phyloP scores from a whole-genome alignment of 2,329 filamentous ascomycete genomes.

The Cordyceps cateniannulata region DNA sequence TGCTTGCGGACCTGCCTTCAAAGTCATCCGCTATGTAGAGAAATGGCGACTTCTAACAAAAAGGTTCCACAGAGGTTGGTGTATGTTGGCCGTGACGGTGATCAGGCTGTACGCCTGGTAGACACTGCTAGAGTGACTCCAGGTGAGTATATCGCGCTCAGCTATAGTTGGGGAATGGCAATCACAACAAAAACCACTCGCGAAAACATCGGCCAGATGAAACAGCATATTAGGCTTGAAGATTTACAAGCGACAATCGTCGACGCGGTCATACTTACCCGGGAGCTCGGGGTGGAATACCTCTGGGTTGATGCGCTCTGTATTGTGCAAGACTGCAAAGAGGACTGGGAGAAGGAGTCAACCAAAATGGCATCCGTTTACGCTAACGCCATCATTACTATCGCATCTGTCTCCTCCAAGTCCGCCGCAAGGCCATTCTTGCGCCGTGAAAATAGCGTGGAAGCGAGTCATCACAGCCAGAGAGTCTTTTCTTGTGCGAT shows the following conservation, averaged over 20 bases:
- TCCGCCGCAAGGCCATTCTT: constrained; percentile 8
- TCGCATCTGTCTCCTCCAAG: constrained; percentile 14
- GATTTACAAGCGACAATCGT: constrained; percentile 18
- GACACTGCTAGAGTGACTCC: not conserved
- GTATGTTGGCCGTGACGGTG: not conserved
- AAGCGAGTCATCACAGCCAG: not conserved
- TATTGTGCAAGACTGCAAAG: constrained; percentile 22
- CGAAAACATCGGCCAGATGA: not conserved
- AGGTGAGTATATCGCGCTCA: not conserved
- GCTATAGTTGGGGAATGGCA: not conserved
- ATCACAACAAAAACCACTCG: not conserved
- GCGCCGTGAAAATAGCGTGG: not conserved
- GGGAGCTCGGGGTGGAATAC: constrained; percentile 19
- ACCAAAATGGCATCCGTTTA: constrained; percentile 16
- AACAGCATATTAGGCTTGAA: not conserved
- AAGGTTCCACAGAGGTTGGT: not conserved
- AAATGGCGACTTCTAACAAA: not conserved
- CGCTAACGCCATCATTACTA: constrained; percentile 14
- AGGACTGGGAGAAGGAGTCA: constrained; percentile 16
- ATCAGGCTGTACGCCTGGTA: not conserved
- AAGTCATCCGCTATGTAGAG: not conserved
- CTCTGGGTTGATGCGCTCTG: constrained; percentile 29
- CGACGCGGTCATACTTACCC: constrained; percentile 23
- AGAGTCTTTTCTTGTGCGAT: not conserved
- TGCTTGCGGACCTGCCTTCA: not conserved